These are phyloP conservation scores for Colletotrichum caudatum DNA, from an alignment of 2,329 filamentous ascomycete genomes.

Conservation along the genomic window DNA sequence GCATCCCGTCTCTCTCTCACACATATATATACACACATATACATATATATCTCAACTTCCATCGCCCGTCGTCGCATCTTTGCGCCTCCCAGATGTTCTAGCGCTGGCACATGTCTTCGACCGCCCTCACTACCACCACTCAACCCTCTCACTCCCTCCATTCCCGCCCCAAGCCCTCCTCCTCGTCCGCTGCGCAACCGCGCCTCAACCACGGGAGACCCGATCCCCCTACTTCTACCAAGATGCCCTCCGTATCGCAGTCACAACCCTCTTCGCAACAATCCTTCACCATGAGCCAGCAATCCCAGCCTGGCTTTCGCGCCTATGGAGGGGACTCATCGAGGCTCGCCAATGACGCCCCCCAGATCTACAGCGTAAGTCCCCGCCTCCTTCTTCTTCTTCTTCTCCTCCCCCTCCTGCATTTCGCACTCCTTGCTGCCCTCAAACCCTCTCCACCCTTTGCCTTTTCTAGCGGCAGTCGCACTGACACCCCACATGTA, in stretches of 20 bases:
- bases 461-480: not conserved
- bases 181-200: slow-evolving; percentile 23
- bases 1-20: not conserved
- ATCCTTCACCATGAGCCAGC: slow-evolving; percentile 69
- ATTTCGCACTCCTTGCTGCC: not conserved
- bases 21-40: not conserved
- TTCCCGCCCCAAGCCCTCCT: slow-evolving; percentile 34
- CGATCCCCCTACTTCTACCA: slow-evolving; percentile 18
- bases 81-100: slow-evolving; percentile 36
- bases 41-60: slow-evolving; percentile 1
- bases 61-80: slow-evolving; percentile 9
- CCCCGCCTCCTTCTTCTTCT: not conserved
- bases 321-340: slow-evolving; percentile 52
- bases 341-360: slow-evolving; percentile 55
- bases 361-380: slow-evolving; percentile 73
- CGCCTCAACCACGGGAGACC: slow-evolving; percentile 5
- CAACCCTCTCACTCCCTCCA: slow-evolving; percentile 33
- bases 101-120: slow-evolving; percentile 42
- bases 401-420: not conserved
- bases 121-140: slow-evolving; percentile 27
- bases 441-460: not conserved
- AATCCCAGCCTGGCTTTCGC: slow-evolving; percentile 60
- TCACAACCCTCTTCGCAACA: slow-evolving; percentile 65
- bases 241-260: slow-evolving; percentile 60
- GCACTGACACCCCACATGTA: slow-evolving; percentile 45